Base-by-base conservation (phyloP, 2,329 filamentous ascomycete genomes). In the Fusarium beomiforme region DNA sequence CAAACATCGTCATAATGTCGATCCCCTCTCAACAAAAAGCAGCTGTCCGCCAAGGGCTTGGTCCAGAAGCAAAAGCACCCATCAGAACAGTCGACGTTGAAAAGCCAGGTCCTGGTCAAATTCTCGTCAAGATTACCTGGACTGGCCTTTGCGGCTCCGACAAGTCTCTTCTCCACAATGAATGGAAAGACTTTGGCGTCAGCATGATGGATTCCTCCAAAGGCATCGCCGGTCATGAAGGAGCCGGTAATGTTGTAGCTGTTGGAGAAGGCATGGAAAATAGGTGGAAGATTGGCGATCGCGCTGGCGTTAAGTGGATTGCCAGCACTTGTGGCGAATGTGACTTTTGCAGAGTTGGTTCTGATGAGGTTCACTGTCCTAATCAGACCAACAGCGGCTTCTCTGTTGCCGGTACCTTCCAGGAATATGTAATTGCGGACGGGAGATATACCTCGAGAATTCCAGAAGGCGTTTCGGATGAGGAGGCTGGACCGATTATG, bases 241-340 rank as follows among this genome's bases (percentile, higher is more conserved):
- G 94, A 73, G 93, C 93, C 24, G 94, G 94, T 76, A 83, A 93
- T 33, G 92, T 97, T 17, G 94, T 97, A n/a, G 91, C 92, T 33
- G 87, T 87, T 59, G 94, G 94, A 68, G 85, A 91, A 21, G 87
- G 95, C 10, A 93, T 95, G 71, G 83, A 87, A 2, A 91, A 94
- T 69, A 83, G 95, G 59, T 85, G 93, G 79, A 86, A 71, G 50
- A 19, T 97, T 76, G 94, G 94, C 72, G 93, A 97, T 75, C 85
- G 93, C 70, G 94, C 90, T 60, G 94, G 94, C 78, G 88, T 97
- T 79, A 97, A 93, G 85, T 97, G 94, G 94, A 86, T 97, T 76
- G 95, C 97, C 79, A 92, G 93, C 64, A 91, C 91, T 14, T 97
- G 94, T 80, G 85, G 96, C 57, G 81, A 86, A 60, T 97, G 94